Base-by-base conservation (phyloP, 2,329 filamentous ascomycete species). In the Aspergillus japonicus region DNA sequence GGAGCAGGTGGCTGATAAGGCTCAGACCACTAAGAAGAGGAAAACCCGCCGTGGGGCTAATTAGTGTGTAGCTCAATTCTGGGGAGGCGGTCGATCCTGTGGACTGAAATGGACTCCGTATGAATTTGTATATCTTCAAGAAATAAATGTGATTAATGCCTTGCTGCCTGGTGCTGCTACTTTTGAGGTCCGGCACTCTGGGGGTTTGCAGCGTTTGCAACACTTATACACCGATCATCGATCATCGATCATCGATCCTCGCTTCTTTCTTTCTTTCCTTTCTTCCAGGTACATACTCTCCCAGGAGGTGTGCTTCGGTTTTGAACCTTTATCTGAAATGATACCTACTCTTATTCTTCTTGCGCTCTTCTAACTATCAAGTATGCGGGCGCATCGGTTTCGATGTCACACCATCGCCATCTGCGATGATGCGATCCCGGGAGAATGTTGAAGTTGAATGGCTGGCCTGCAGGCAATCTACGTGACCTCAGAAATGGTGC, bases 1-100 rank as follows among this genome's bases (percentile, higher is more conserved):
- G 24, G 33, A 19, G 33, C 24, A 16, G 55, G 47, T 29, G 48
- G 50, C 42, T 35, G 56, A 54, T 50, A 64, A 65, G 52, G 60
- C 56, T 53, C 52, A 57, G 52, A 62, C 64, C 12, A 62, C 55
- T 33, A 74, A 72, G 57, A 73, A 68, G 58, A 67, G 63, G 14
- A 71, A 66, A 56, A 71, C 66, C 3, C 65, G 61, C 39, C 57
- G 57, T 33, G 44, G 44, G 29, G 48, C 47, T 24, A 61, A 65
- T 26, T 35, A 35, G 23, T 14, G 12, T 49, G 5, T 6, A 24
- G 24, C 47, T 49, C 21, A 24, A 10, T 24, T 29, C 47, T 35
- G 14, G 33, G 33, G 33, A 16, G 11, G 14, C 4, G 33, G 33
- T 35, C 12, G 5, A 16, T 35, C 11, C 12, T 16, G 11, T 35